A percentile compares a stretch with the other conserved stretches of the same genome.
Evolutionary conservation across 805 yeast genomes (phyloP).

Genomic region (Tetrapisispora arboricola): DNA sequence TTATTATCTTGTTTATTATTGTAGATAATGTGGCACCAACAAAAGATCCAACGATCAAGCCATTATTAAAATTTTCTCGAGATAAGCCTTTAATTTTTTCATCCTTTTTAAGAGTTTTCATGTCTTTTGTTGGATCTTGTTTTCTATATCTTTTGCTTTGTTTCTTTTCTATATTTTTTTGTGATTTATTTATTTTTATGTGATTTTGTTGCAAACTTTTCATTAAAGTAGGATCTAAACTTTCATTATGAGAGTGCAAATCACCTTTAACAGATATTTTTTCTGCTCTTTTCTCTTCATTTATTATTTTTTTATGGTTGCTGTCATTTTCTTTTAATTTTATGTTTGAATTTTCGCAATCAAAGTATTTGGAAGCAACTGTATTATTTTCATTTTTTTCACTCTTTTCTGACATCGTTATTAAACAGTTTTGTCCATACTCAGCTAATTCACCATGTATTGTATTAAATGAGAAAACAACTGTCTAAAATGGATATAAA

Average conservation of each 20-base stretch:
- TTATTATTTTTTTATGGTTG: too few relatives aligned
- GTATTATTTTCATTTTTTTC: background rate
- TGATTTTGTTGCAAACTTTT: background rate
- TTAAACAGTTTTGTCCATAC: background rate
- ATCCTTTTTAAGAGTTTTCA: background rate
- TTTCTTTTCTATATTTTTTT: background rate
- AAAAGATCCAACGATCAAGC: conserved; percentile 23
- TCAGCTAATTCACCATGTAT: too few relatives aligned
- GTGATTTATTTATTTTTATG: background rate
- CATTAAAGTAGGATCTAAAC: too few relatives aligned
- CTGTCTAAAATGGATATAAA: too few relatives aligned
- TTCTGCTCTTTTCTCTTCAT: too few relatives aligned
- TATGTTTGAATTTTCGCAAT: too few relatives aligned
- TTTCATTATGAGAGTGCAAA: too few relatives aligned
- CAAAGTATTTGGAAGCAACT: too few relatives aligned
- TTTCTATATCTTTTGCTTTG: background rate
- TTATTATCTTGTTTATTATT: conserved; percentile 7
- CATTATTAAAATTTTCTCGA: conserved; percentile 15
- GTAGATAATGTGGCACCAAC: conserved; percentile 23
- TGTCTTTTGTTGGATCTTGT: background rate
- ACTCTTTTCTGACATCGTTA: background rate
- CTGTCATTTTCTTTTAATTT: too few relatives aligned
- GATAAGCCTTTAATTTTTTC: background rate
- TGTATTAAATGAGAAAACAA: too few relatives aligned
- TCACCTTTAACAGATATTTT: too few relatives aligned